Conservation (phyloP, 768 basidiomycete genomes). For the Lactifluus hygrophoroides region DNA sequence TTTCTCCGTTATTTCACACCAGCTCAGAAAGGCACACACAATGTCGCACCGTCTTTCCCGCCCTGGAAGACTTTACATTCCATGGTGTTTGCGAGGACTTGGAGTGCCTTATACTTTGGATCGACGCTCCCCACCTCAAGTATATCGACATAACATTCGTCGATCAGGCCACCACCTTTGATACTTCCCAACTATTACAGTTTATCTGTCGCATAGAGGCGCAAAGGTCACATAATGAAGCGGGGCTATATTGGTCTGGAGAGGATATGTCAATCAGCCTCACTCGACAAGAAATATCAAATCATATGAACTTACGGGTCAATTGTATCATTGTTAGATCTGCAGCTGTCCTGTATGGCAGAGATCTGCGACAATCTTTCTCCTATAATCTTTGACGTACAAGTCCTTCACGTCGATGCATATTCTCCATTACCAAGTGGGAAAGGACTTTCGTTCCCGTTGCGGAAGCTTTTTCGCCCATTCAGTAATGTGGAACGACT, state of each 20-base stretch:
- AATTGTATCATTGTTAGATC: neutral
- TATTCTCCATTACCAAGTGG: neutral
- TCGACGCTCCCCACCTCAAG: neutral
- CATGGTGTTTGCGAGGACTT: neutral
- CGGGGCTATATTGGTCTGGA: neutral
- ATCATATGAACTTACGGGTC: neutral
- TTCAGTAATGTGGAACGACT: neutral
- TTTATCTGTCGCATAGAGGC: neutral
- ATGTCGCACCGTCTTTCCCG: neutral
- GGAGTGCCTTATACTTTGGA: neutral
- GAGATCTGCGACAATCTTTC: neutral
- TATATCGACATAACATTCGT: neutral
- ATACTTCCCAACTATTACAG: neutral
- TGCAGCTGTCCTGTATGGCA: too few relatives aligned
- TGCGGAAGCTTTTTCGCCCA: neutral
- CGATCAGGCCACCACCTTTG: too few relatives aligned
- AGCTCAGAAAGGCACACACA: neutral
- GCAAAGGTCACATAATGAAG: neutral
- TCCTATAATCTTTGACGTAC: neutral
- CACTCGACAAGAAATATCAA: neutral
- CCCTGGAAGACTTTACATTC: neutral
- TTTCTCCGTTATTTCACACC: neutral
- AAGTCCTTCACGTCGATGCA: neutral
- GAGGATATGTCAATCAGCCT: neutral
- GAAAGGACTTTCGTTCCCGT: neutral